These are phyloP conservation scores for Thalassia testudinum DNA, from an alignment of 116 monocot species.

Conservation along the genomic window DNA sequence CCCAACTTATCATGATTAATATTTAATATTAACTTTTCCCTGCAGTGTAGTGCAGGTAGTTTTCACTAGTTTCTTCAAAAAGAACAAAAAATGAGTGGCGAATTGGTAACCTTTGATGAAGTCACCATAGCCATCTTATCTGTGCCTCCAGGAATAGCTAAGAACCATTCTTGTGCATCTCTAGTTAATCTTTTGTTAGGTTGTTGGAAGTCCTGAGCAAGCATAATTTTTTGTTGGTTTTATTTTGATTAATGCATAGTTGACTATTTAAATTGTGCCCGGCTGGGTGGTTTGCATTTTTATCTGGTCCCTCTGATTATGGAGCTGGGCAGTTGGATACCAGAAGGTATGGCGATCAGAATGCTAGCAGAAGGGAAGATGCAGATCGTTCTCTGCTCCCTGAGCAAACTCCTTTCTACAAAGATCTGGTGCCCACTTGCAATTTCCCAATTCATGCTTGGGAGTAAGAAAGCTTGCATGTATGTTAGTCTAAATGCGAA, in stretches of 20 bases:
- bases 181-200: no score
- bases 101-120: no score
- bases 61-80: no score
- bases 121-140: no score
- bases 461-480: not conserved
- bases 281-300: slow-evolving; percentile 97
- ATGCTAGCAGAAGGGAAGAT: slow-evolving; percentile 91
- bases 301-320: slow-evolving; percentile 98
- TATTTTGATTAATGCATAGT: not conserved
- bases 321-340: slow-evolving; percentile 92
- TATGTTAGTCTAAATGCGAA: slow-evolving; percentile 19
- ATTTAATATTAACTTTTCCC: no score
- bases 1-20: no score
- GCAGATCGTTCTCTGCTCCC: slow-evolving; percentile 80
- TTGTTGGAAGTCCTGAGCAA: no score
- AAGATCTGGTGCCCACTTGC: slow-evolving; percentile 55
- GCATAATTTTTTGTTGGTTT: no score
- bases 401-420: slow-evolving; percentile 93
- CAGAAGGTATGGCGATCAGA: slow-evolving; percentile 85
- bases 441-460: not conserved
- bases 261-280: not conserved
- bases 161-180: no score
- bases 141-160: no score
- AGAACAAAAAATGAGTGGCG: no score
- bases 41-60: no score